Conservation (phyloP, 2,329 filamentous ascomycete species). For the Neospermospora avenae region DNA sequence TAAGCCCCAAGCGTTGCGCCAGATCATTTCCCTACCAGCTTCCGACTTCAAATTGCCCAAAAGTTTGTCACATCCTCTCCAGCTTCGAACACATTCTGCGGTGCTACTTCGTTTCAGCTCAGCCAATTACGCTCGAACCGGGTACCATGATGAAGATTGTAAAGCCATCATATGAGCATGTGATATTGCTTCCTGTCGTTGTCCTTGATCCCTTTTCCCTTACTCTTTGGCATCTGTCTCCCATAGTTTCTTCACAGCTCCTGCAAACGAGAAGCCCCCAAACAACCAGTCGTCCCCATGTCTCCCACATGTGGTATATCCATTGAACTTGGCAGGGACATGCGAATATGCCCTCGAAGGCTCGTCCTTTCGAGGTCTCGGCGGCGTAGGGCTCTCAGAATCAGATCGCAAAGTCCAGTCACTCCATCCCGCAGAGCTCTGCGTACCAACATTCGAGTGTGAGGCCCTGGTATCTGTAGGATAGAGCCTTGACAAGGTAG, state of each 20-base stretch:
- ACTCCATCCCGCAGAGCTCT: conserved; percentile 1
- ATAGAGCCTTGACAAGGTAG: not conserved
- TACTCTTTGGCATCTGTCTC: conserved; percentile 14
- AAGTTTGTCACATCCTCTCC: too few relatives aligned
- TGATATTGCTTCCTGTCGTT: not conserved
- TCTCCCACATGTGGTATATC: conserved; percentile 26
- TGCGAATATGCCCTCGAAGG: conserved; percentile 10
- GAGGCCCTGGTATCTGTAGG: not conserved
- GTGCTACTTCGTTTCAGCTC: too few relatives aligned
- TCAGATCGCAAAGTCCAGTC: conserved; percentile 2
- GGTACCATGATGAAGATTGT: too few relatives aligned
- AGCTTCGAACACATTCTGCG: too few relatives aligned
- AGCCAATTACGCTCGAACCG: too few relatives aligned
- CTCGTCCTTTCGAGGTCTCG: not conserved
- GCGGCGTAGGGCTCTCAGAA: not conserved
- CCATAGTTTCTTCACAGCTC: conserved; percentile 20
- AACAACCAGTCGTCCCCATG: conserved; percentile 31
- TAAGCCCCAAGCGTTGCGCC: too few relatives aligned
- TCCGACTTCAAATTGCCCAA: too few relatives aligned
- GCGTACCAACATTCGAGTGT: not conserved
- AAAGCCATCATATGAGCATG: too few relatives aligned
- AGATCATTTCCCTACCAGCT: too few relatives aligned
- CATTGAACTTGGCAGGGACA: conserved; percentile 20
- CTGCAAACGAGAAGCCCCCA: conserved; percentile 18
- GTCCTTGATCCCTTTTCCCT: not conserved